Evolutionary conservation across 2,329 filamentous ascomycete species (phyloP).

Genomic region (Aspergillus persii): DNA sequence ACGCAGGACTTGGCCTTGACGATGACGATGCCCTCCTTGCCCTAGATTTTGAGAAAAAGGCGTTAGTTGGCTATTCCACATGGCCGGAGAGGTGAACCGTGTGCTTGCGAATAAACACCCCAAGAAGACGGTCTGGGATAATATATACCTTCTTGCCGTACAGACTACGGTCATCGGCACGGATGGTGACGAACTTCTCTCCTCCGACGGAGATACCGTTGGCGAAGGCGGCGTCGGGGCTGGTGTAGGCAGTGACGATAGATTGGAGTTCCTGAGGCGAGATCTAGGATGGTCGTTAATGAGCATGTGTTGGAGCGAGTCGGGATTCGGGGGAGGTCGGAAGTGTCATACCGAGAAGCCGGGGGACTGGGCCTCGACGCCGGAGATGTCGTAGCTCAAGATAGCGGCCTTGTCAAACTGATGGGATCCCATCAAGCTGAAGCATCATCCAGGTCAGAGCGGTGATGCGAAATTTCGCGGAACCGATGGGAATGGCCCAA

Average conservation of each 20-base stretch:
- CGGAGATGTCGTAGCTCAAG: slow-evolving; percentile 76
- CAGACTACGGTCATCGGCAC: slow-evolving; percentile 72
- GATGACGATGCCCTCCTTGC: slow-evolving; percentile 75
- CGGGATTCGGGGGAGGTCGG: slow-evolving; percentile 7
- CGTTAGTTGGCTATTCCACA: neutral
- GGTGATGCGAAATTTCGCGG: slow-evolving; percentile 11
- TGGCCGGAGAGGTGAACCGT: neutral
- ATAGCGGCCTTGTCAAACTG: slow-evolving; percentile 83
- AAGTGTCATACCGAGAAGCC: slow-evolving; percentile 67
- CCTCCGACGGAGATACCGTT: slow-evolving; percentile 74
- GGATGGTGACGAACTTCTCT: slow-evolving; percentile 74
- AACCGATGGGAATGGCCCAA: slow-evolving; percentile 8
- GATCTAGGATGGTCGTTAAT: slow-evolving; percentile 39
- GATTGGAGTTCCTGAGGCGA: slow-evolving; percentile 55
- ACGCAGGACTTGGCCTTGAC: slow-evolving; percentile 87
- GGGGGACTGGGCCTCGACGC: slow-evolving; percentile 69
- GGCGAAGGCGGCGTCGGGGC: slow-evolving; percentile 46
- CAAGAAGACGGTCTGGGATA: slow-evolving; percentile 21
- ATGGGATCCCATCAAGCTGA: slow-evolving; percentile 74
- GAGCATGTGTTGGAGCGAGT: neutral
- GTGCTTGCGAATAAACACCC: too few relatives aligned
- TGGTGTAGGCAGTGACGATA: slow-evolving; percentile 53
- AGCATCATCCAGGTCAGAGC: slow-evolving; percentile 9
- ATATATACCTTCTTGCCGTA: slow-evolving; percentile 77
- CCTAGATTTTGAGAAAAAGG: slow-evolving; percentile 46